Evolutionary conservation across 2,329 filamentous ascomycete species (phyloP).

Genomic region (Tolypocladium pustulatum): DNA sequence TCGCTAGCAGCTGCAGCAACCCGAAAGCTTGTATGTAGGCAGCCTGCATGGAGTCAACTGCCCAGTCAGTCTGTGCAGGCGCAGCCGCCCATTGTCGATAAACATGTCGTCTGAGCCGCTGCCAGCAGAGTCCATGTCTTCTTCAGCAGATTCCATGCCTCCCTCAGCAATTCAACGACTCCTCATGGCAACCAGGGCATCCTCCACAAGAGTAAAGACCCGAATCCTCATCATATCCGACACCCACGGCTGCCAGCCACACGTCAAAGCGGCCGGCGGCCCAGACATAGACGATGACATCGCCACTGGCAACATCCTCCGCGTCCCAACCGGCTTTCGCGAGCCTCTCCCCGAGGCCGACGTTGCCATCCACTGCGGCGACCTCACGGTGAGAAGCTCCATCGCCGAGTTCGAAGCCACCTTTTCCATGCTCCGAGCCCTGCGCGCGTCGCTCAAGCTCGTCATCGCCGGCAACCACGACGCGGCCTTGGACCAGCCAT

Average conservation of each 20-base stretch:
- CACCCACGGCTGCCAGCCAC: constrained; percentile 19
- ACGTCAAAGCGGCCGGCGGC: constrained; percentile 6
- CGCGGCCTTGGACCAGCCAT: constrained; percentile 25
- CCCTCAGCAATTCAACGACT: background rate
- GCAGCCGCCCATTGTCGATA: background rate
- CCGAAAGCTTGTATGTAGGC: too few relatives aligned
- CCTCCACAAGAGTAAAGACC: constrained; percentile 17
- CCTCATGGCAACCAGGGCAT: background rate
- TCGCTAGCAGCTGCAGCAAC: too few relatives aligned
- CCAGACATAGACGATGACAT: constrained; percentile 14
- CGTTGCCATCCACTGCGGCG: constrained; percentile 41
- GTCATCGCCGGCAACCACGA: constrained; percentile 48
- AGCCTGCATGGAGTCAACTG: too few relatives aligned
- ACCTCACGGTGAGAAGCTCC: constrained; percentile 33
- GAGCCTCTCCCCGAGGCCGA: constrained; percentile 27
- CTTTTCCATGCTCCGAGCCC: constrained; percentile 27
- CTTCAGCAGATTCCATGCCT: background rate
- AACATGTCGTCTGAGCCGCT: background rate
- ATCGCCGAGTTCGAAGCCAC: constrained; percentile 28
- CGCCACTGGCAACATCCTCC: constrained; percentile 4
- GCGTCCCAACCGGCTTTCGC: constrained; percentile 16
- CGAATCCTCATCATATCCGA: constrained; percentile 29
- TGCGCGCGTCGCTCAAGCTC: constrained; percentile 40
- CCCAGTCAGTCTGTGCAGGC: too few relatives aligned
- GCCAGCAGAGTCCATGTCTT: background rate